Percentiles rank a stretch among this genome's conserved stretches.
These are phyloP conservation scores for Aspergillus funiculosus DNA, from an alignment of 495 filamentous ascomycete genomes.

Conservation along the genomic window DNA sequence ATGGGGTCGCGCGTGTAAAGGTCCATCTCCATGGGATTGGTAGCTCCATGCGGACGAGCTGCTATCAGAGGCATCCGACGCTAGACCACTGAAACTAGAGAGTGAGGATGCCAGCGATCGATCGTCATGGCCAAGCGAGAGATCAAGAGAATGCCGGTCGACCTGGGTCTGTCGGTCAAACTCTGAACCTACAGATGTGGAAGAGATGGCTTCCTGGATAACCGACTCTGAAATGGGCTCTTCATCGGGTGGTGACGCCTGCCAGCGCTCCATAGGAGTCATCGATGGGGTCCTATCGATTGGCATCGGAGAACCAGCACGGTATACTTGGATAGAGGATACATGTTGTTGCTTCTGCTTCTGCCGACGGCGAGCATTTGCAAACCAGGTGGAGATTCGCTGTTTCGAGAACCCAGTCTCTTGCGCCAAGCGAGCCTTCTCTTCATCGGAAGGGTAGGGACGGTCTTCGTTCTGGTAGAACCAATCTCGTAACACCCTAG, in stretches of 20 bases:
- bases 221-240: constrained; percentile 36
- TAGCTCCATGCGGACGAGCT: constrained; percentile 42
- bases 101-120: constrained; percentile 10
- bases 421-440: constrained; percentile 26
- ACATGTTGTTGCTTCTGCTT: constrained; percentile 51
- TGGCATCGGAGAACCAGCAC: constrained; percentile 35
- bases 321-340: constrained; percentile 22
- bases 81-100: constrained; percentile 26
- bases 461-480: constrained; percentile 41
- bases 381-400: constrained; percentile 39
- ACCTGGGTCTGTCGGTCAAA: not conserved
- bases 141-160: not conserved
- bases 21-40: constrained; percentile 36
- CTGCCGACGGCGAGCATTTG: constrained; percentile 39
- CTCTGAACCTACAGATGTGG: constrained; percentile 19
- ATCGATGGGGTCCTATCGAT: constrained; percentile 49
- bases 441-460: constrained; percentile 35
- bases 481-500: constrained; percentile 38
- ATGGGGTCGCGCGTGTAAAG: constrained; percentile 1
- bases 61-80: constrained; percentile 33
- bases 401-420: constrained; percentile 36
- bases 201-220: constrained; percentile 37
- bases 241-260: constrained; percentile 73
- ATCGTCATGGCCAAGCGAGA: constrained; percentile 3
- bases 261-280: constrained; percentile 71